Evolutionary conservation across 2,329 filamentous ascomycete genomes (phyloP).

Genomic region (Didymella glomerata): DNA sequence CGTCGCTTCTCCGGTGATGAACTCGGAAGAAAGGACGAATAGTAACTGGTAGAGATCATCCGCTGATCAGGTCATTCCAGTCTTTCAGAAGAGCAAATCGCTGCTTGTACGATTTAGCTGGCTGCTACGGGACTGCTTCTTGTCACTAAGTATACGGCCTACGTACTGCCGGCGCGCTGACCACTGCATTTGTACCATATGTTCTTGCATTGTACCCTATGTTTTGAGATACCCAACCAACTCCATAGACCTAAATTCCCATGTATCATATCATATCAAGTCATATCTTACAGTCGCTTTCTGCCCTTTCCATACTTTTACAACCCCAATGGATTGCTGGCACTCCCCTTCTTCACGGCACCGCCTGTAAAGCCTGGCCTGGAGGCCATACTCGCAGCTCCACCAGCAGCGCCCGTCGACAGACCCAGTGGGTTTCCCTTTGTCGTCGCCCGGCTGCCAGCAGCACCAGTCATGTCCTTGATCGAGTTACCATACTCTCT

Average conservation of each 20-base stretch:
- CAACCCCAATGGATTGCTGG: conserved; percentile 55
- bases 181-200: background rate
- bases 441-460: conserved; percentile 55
- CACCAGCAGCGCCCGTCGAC: conserved; percentile 43
- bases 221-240: conserved; percentile 29
- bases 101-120: background rate
- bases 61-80: no score
- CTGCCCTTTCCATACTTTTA: conserved; percentile 21
- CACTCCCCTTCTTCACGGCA: conserved; percentile 46
- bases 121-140: background rate
- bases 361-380: conserved; percentile 29
- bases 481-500: conserved; percentile 60
- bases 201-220: conserved; percentile 12
- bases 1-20: background rate
- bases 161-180: background rate
- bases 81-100: no score
- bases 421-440: conserved; percentile 58
- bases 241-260: conserved; percentile 17
- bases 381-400: conserved; percentile 37
- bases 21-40: background rate
- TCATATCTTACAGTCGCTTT: conserved; percentile 12
- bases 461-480: conserved; percentile 58
- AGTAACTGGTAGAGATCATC: background rate
- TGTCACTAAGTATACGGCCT: background rate
- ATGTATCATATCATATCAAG: conserved; percentile 7